Evolutionary conservation across 768 basidiomycete species (phyloP).

Genomic region (Rhizopogon sp.): DNA sequence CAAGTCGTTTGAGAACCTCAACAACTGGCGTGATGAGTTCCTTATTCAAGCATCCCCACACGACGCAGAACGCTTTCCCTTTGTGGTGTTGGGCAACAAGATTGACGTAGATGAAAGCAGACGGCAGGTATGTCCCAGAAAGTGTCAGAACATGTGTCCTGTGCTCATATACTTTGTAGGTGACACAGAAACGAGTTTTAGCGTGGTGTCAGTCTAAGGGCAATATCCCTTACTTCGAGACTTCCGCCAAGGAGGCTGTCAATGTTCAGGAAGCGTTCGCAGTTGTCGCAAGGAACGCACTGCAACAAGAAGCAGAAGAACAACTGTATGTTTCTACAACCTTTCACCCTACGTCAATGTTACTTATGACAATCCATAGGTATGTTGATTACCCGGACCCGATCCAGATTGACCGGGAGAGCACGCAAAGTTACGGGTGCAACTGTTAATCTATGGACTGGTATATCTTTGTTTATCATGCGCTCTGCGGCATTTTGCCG

Average conservation of each 20-base stretch:
- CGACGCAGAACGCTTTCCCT: conserved; percentile 99
- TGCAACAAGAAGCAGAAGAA: conserved; percentile 96
- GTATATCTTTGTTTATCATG: conserved; percentile 22
- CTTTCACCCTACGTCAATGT: conserved; percentile 6
- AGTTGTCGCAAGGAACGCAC: conserved; percentile 98
- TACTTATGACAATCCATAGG: conserved; percentile 38
- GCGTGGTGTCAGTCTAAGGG: conserved; percentile 99
- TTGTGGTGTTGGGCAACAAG: conserved; percentile 99
- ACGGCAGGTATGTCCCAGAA: conserved; percentile 64
- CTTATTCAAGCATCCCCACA: conserved; percentile 98
- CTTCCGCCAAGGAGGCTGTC: conserved; percentile 99
- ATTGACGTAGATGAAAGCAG: conserved; percentile 99
- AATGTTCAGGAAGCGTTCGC: conserved; percentile 99
- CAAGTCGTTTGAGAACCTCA: conserved; percentile 97
- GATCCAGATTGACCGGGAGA: conserved; percentile 93
- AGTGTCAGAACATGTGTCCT: background rate
- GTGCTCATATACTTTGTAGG: conserved; percentile 41
- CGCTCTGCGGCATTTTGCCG: conserved; percentile 17
- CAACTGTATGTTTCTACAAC: conserved; percentile 61
- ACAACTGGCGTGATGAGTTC: conserved; percentile 99
- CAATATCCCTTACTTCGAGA: conserved; percentile 99
- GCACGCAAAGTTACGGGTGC: conserved; percentile 87
- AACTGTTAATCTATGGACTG: conserved; percentile 58
- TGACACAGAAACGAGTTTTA: conserved; percentile 99
- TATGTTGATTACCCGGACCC: conserved; percentile 99